Evolutionary conservation across 352 stramenopile genomes (phyloP).

Genomic region (Pseudoperonospora humuli): DNA sequence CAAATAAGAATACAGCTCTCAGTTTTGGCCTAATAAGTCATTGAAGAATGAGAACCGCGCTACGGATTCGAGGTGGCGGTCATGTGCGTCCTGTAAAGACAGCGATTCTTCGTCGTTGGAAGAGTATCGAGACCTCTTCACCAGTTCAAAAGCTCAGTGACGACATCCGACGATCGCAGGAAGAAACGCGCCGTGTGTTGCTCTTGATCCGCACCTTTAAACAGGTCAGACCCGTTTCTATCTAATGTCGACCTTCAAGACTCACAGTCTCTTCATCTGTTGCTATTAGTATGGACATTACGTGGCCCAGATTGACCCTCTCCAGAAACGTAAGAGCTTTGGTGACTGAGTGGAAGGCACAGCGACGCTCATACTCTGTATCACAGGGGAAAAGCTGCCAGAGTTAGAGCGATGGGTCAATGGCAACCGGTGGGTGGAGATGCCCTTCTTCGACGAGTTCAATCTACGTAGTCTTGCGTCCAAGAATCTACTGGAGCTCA

Average conservation of each 20-base stretch:
- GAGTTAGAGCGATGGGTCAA: slow-evolving; percentile 83
- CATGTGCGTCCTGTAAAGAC: slow-evolving; percentile 1
- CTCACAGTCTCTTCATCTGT: not conserved
- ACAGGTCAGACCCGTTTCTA: slow-evolving; percentile 28
- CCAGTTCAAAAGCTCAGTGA: slow-evolving; percentile 62
- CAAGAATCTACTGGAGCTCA: slow-evolving; percentile 79
- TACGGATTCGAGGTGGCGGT: not conserved
- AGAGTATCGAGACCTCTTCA: slow-evolving; percentile 6
- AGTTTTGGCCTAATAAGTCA: not conserved
- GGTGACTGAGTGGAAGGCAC: not conserved
- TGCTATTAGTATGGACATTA: slow-evolving; percentile 69
- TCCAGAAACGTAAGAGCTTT: slow-evolving; percentile 54
- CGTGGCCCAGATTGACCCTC: slow-evolving; percentile 81
- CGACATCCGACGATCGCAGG: slow-evolving; percentile 76
- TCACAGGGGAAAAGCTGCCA: slow-evolving; percentile 65
- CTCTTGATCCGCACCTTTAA: slow-evolving; percentile 85
- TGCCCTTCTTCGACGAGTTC: slow-evolving; percentile 84
- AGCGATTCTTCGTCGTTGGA: slow-evolving; percentile 6
- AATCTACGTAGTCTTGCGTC: slow-evolving; percentile 75
- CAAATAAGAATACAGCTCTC: too few species aligned
- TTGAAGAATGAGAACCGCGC: slow-evolving; percentile 17
- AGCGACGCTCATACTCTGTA: not conserved
- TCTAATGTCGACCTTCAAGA: not conserved
- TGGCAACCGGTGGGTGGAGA: slow-evolving; percentile 75
- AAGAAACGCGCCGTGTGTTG: slow-evolving; percentile 76